Evolutionary conservation across 75 land plant species (phyloP), one percentile per base, ranked within the genome.

Genomic region (Sequoiadendron giganteum): DNA sequence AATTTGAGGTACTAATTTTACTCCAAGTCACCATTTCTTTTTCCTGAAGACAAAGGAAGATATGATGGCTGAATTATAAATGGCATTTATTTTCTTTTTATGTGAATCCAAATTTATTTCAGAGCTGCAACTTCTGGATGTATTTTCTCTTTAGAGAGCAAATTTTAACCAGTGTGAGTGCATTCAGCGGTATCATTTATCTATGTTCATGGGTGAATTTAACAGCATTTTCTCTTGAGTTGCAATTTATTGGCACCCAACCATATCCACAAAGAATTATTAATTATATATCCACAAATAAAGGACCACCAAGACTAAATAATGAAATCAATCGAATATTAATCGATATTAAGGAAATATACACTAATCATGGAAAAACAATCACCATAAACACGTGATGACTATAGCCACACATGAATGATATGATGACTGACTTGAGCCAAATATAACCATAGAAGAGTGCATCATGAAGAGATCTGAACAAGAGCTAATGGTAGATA

Each of bases 1-100:
- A 92, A 3, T 97, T 94, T 95, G 97, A 98, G 99, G 99, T 96
- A 90, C 43, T 40, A 0, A 42, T 86, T 30, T 77, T 34, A 28
- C 16, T 15, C 40, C 25, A 85, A 61, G 32, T 45, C 13, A 21
- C 45, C 3, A 1, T 43, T 82, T 47, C 82, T 40, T 79, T 15
- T 79, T 8, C n/a, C 82, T 25, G 21, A 25, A 19, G 11, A 79
- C 47, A 19, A 79, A 5, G 18, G 28, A 25, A 79, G 82, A 40
- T 79, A 42, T 19, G 82, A 42, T 79, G 43, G 65, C n/a, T 8
- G 86, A 73, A 21, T 11, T 47, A 30, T 82, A 47, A 82, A 45
- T 82, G 84, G 30, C 19, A 47, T 82, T 32, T 82, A 11, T 21
- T 79, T 36, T 39, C 4, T 38, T 77, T 79, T 79, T 78, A 39